Percentiles rank a stretch among this genome's conserved stretches.
These are phyloP conservation scores for Ramaria sp. DNA, from an alignment of 768 basidiomycete species.

Conservation along the genomic window DNA sequence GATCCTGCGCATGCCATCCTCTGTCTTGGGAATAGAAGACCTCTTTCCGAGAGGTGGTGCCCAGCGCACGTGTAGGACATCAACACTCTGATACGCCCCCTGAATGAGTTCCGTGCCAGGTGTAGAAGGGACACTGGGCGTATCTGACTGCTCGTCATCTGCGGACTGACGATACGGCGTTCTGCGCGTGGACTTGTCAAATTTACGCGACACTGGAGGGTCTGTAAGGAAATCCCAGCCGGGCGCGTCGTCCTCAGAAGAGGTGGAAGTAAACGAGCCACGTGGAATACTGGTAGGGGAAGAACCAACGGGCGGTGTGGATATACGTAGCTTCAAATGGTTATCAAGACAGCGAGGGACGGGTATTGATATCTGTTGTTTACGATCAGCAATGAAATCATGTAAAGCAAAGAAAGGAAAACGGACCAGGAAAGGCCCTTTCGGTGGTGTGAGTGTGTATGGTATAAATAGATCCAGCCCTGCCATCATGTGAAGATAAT, in stretches of 20 bases:
- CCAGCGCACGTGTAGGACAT: constrained; percentile 70
- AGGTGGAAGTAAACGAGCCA: not conserved
- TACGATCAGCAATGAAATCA: not conserved
- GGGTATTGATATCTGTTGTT: constrained; percentile 59
- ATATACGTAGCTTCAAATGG: constrained; percentile 62
- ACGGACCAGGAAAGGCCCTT: constrained; percentile 60
- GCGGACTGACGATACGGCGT: not conserved
- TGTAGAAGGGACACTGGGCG: not conserved
- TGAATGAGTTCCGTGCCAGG: constrained; percentile 6
- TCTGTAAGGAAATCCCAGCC: constrained; percentile 8
- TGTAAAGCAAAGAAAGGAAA: not conserved
- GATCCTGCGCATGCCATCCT: constrained; percentile 52
- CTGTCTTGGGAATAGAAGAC: constrained; percentile 29
- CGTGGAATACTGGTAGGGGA: not conserved
- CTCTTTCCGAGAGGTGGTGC: constrained; percentile 46
- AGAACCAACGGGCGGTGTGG: constrained; percentile 44
- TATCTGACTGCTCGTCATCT: constrained; percentile 8
- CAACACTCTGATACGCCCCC: constrained; percentile 35
- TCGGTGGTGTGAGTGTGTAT: constrained; percentile 53
- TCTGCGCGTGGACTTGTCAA: not conserved
- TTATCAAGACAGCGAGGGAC: constrained; percentile 72
- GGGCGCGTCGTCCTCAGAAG: constrained; percentile 6
- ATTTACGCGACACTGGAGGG: constrained; percentile 4
- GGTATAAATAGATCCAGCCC: constrained; percentile 72
- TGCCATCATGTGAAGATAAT: constrained; percentile 65